phyloP scores from a whole-genome alignment of 495 filamentous ascomycete genomes.

The Trichoderma gamsii region DNA sequence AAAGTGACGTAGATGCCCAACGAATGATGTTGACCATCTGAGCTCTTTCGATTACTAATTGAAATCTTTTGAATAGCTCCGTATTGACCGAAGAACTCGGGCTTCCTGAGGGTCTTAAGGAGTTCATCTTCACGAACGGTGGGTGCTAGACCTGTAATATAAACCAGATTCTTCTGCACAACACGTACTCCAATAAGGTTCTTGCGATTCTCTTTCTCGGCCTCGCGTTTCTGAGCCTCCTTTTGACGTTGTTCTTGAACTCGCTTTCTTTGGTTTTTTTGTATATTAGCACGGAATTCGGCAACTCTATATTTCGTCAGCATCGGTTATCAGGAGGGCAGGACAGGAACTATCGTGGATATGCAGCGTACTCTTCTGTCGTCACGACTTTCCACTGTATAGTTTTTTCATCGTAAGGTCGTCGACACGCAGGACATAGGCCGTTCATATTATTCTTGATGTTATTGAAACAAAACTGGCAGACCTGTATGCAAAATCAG shows the following conservation, averaged over 20 bases:
- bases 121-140: slow-evolving; percentile 87
- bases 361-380: slow-evolving; percentile 71
- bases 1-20: slow-evolving; percentile 98
- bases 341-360: neutral
- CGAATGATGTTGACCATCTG: slow-evolving; percentile 62
- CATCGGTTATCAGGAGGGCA: neutral
- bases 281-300: slow-evolving; percentile 76
- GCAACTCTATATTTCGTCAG: slow-evolving; percentile 40
- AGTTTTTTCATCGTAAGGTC: slow-evolving; percentile 90
- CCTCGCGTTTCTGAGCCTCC: slow-evolving; percentile 91
- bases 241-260: slow-evolving; percentile 80
- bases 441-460: slow-evolving; percentile 95
- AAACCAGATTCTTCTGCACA: slow-evolving; percentile 97
- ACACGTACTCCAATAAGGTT: slow-evolving; percentile 92
- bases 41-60: slow-evolving; percentile 86
- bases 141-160: slow-evolving; percentile 90
- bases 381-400: slow-evolving; percentile 94
- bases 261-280: slow-evolving; percentile 85
- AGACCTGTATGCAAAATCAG: slow-evolving; percentile 58
- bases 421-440: slow-evolving; percentile 89
- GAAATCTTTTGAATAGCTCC: slow-evolving; percentile 98
- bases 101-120: slow-evolving; percentile 75
- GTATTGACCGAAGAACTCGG: slow-evolving; percentile 96
- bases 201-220: slow-evolving; percentile 88
- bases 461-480: slow-evolving; percentile 99